A percentile compares a stretch with the other conserved stretches of the same genome.
phyloP scores from a whole-genome alignment of 129 eudicot species.

The Apium graveolens region DNA sequence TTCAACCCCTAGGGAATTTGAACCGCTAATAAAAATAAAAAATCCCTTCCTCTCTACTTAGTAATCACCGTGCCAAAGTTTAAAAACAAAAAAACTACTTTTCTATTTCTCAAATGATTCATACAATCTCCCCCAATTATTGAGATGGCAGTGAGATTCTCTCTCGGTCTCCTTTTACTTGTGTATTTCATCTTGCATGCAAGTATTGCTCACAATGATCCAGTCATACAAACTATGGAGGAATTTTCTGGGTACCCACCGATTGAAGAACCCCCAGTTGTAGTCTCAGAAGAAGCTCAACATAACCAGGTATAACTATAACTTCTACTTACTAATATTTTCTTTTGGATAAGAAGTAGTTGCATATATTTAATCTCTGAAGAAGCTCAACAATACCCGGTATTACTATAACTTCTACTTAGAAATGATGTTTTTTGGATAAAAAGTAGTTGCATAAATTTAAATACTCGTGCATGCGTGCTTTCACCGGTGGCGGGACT shows the following conservation, averaged over 20 bases:
- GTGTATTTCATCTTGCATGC: not conserved
- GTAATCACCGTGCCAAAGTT: too few species aligned
- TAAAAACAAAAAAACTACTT: not conserved
- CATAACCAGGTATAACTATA: not conserved
- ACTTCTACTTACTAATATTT: not conserved
- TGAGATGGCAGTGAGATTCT: not conserved
- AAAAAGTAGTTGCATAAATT: not conserved
- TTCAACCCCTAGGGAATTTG: too few species aligned
- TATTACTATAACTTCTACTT: not conserved
- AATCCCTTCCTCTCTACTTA: too few species aligned
- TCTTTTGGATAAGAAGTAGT: too few species aligned
- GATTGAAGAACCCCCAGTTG: not conserved
- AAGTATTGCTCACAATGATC: not conserved
- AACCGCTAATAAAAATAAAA: too few species aligned
- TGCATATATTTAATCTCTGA: not conserved
- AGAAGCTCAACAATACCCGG: not conserved
- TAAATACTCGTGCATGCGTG: too few species aligned
- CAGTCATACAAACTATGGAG: not conserved
- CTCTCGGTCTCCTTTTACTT: not conserved
- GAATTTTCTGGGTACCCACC: constrained; percentile 2
- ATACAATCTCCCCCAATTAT: not conserved
- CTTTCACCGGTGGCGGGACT: too few species aligned
- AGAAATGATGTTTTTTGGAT: too few species aligned
- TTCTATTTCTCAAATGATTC: not conserved
- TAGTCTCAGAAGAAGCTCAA: not conserved